phyloP scores from a whole-genome alignment of 345 rosid genomes.

The Salix arbutifolia region DNA sequence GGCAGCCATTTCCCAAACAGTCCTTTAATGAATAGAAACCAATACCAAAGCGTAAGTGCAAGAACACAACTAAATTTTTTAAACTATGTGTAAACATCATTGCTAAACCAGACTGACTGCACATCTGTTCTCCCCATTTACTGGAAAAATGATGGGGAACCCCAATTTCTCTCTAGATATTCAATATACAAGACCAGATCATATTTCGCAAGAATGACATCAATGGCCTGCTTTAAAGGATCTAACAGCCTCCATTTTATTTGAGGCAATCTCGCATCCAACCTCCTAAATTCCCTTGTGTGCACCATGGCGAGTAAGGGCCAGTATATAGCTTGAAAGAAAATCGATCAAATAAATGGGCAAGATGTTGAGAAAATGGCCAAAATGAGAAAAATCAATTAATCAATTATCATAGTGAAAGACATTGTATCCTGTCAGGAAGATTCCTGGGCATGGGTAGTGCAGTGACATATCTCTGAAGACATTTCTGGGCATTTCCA shows the following conservation, averaged over 20 bases:
- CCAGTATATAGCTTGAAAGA: constrained; percentile 21
- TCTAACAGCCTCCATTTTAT: constrained; percentile 33
- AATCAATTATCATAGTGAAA: constrained; percentile 66
- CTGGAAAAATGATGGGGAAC: too few species aligned
- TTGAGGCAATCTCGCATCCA: constrained; percentile 26
- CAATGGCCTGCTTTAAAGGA: constrained; percentile 39
- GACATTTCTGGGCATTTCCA: constrained; percentile 37
- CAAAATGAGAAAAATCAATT: constrained; percentile 30
- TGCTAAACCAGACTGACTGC: too few species aligned
- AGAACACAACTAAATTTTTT: too few species aligned
- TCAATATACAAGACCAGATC: constrained; percentile 27
- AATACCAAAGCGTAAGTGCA: too few species aligned
- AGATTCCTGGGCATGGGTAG: constrained; percentile 73
- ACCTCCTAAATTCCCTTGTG: constrained; percentile 29
- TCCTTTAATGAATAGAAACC: too few species aligned
- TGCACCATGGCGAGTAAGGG: constrained; percentile 24
- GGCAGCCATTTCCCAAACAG: too few species aligned
- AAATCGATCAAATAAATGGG: constrained; percentile 12
- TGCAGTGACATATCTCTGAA: constrained; percentile 73
- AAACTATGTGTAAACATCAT: too few species aligned
- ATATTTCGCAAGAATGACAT: constrained; percentile 37
- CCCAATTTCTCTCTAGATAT: too few species aligned
- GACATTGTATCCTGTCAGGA: constrained; percentile 89
- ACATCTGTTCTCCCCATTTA: too few species aligned
- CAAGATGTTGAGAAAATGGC: constrained; percentile 24